Evolutionary conservation across 495 filamentous ascomycete genomes (phyloP).

Genomic region (Jackrogersella minutella): DNA sequence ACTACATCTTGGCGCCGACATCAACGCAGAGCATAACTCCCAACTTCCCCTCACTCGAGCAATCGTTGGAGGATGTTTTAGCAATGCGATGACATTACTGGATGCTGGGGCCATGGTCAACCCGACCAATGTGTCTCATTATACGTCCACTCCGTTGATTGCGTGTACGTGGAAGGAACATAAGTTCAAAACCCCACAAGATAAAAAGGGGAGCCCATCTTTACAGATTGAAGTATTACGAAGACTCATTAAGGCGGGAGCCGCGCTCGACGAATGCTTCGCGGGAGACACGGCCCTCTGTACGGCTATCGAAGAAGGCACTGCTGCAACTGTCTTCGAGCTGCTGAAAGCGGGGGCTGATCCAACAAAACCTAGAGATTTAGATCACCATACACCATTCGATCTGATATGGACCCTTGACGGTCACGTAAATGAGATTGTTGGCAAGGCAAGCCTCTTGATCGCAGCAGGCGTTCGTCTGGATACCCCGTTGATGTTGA

Average conservation of each 20-base stretch:
- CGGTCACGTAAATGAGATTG: not conserved
- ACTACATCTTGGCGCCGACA: slow-evolving; percentile 18
- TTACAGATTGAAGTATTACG: not conserved
- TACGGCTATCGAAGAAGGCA: slow-evolving; percentile 1
- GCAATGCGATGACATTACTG: slow-evolving; percentile 5
- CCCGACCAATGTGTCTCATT: not conserved
- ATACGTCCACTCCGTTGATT: not conserved
- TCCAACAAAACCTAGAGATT: not conserved
- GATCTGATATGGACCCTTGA: not conserved
- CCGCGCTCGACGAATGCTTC: not conserved
- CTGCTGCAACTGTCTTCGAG: not conserved
- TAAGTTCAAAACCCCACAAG: too few species aligned
- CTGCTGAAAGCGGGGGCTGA: slow-evolving; percentile 24
- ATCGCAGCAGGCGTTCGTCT: slow-evolving; percentile 20
- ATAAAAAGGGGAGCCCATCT: not conserved
- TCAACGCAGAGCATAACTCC: not conserved
- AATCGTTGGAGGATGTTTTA: not conserved
- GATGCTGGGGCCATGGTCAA: slow-evolving; percentile 9
- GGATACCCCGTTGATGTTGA: slow-evolving; percentile 1
- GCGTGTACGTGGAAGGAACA: not conserved
- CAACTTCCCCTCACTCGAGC: slow-evolving; percentile 5
- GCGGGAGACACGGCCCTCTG: not conserved
- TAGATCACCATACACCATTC: not conserved
- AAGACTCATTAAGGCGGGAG: slow-evolving; percentile 2
- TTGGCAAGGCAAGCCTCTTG: slow-evolving; percentile 10